Base-by-base conservation (phyloP, 164 flowering plant species). In the Paratinospora sagittata region DNA sequence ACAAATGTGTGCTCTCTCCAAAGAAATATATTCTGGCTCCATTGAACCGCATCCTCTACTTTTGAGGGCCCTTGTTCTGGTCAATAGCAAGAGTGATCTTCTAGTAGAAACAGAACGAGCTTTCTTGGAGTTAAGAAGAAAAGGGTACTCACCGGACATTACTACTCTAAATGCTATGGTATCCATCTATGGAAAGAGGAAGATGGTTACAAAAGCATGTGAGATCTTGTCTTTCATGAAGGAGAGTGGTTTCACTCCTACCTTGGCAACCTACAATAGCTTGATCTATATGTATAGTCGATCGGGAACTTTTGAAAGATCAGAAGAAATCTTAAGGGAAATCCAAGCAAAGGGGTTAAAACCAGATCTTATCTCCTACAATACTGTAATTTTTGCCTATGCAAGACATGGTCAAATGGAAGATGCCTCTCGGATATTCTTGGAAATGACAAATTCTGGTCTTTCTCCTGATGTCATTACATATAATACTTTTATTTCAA, bases 231-330 rank as follows among this genome's bases (percentile, higher is more conserved):
- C 81, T 63, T 88, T 79, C 82, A 89, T 95, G 88, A 83, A 73
- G 11, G 87, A 85, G 65, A 85, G 80, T 60, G 93, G 97, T 19
- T 86, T 86, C 66, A 90, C 93, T 66, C 98, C 95, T 45, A 93
- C 80, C 77, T 74, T 93, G 81, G 72, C 96, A 16, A 96, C 98
- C 9, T 96, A 93, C 83, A 96, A 96, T 72, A 85, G 84, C 78
- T 85, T 96, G 87, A 92, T 96, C 84, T 82, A 85, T 65, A 90
- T 90, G 96, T 80, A 91, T 74, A 84, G 95, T 72, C 85, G 92
- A 27, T 81, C 89, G n/a, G 87, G 74, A 34, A 77, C 81, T 72
- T 91, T 80, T 70, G 81, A 81, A 69, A 86, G 72, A 73, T 82
- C 99, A 16, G 98, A 93, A 76, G 84, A 88, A 58, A 71, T 88